Conservation (phyloP, 345 rosid genomes). For the Populus pruinosa region DNA sequence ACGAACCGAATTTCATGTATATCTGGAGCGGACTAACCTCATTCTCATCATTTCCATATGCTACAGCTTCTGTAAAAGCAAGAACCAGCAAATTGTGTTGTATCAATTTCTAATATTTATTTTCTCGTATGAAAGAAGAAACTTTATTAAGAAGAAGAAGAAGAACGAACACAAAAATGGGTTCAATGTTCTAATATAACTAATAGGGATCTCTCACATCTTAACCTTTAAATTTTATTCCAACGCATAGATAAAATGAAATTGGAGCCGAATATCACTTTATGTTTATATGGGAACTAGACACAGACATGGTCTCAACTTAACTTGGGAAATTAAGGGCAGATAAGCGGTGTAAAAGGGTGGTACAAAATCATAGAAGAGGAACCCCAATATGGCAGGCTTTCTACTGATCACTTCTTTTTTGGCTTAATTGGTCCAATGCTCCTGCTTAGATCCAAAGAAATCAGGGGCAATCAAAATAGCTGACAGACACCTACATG, state of each 20-base stretch:
- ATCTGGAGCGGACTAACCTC: conserved; percentile 39
- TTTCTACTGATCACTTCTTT: no score
- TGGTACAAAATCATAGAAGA: no score
- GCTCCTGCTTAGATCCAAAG: no score
- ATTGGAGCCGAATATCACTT: background rate
- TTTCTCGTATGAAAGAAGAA: background rate
- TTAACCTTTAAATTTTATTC: background rate
- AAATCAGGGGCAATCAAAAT: no score
- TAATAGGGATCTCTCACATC: background rate
- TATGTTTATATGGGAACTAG: background rate
- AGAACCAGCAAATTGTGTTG: background rate
- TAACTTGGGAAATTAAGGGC: background rate
- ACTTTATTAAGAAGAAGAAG: background rate
- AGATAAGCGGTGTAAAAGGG: background rate
- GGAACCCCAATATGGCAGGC: no score
- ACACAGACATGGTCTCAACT: background rate
- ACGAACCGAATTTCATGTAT: background rate
- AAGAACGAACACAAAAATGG: background rate
- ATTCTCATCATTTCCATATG: conserved; percentile 54
- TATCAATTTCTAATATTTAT: no score
- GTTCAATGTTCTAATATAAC: background rate
- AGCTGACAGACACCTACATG: no score
- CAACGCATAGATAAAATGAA: background rate
- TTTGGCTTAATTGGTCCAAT: no score
- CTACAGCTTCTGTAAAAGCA: conserved; percentile 66